phyloP scores from a whole-genome alignment of 257 asterid species.

The Solanum chmielewskii region DNA sequence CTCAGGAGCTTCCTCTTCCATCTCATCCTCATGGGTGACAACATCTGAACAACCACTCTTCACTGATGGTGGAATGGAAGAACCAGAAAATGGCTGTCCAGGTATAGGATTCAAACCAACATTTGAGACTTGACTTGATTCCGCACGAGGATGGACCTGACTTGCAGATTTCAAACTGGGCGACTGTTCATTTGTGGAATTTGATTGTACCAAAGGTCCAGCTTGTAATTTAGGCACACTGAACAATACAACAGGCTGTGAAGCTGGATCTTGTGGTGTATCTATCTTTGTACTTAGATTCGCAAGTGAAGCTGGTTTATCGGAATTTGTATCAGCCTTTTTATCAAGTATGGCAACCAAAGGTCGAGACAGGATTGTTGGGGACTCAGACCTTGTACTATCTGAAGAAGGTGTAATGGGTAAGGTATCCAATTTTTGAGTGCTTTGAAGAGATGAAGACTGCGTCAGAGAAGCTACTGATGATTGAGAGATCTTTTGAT shows the following conservation, averaged over 20 bases:
- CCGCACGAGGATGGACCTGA: constrained; percentile 20
- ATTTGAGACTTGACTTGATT: constrained; percentile 16
- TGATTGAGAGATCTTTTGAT: constrained; percentile 26
- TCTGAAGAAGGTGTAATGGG: constrained; percentile 13
- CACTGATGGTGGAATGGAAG: constrained; percentile 15
- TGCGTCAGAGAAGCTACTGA: constrained; percentile 13
- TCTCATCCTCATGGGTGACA: constrained; percentile 66
- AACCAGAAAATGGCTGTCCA: constrained; percentile 11
- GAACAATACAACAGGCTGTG: constrained; percentile 18
- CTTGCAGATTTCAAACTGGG: constrained; percentile 16
- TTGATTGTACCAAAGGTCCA: constrained; percentile 17
- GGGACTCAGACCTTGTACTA: constrained; percentile 17
- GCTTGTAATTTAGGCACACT: constrained; percentile 13
- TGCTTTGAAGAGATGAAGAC: constrained; percentile 11
- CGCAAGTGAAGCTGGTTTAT: constrained; percentile 12
- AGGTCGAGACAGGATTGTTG: constrained; percentile 18
- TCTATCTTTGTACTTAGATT: not conserved
- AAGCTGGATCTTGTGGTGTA: constrained; percentile 19
- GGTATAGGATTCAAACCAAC: constrained; percentile 15
- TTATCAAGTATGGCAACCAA: constrained; percentile 10
- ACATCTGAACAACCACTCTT: constrained; percentile 24
- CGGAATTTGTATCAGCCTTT: constrained; percentile 14
- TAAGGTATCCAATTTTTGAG: constrained; percentile 13
- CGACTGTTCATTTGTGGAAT: constrained; percentile 13
- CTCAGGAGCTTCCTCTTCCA: constrained; percentile 99